Percentiles rank a stretch among this genome's conserved stretches.
These are phyloP conservation scores for Hypoxylon intermedium DNA, from an alignment of 495 filamentous ascomycete species.

Conservation along the genomic window DNA sequence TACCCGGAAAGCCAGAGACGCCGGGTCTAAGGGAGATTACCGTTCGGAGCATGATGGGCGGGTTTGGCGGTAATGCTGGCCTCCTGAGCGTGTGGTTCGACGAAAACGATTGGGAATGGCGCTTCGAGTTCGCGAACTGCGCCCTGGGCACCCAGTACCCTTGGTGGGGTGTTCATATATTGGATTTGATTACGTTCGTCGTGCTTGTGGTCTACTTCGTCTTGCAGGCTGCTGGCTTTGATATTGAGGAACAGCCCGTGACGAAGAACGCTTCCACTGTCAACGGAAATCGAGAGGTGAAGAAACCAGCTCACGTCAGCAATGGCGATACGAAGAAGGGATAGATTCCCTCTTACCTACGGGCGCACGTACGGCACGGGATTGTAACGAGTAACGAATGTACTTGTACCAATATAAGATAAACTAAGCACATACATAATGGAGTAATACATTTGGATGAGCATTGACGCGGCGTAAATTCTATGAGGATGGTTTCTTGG, in stretches of 20 bases:
- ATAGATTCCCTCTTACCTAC: conserved; percentile 9
- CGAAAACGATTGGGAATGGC: conserved; percentile 71
- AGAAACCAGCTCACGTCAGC: background rate
- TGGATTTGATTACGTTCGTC: conserved; percentile 65
- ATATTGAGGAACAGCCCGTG: conserved; percentile 23
- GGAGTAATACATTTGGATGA: conserved; percentile 6
- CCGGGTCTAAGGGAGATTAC: conserved; percentile 85
- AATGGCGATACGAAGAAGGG: conserved; percentile 25
- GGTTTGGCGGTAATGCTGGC: conserved; percentile 86
- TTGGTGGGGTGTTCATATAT: conserved; percentile 89
- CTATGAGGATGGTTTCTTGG: no score
- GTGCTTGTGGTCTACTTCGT: conserved; percentile 41
- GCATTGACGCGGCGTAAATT: background rate
- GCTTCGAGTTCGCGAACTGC: conserved; percentile 79
- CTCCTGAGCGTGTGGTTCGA: conserved; percentile 92
- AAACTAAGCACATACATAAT: conserved; percentile 22
- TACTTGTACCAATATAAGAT: conserved; percentile 28
- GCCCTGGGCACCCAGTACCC: conserved; percentile 83
- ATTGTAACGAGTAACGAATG: conserved; percentile 31
- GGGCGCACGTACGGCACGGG: conserved; percentile 3
- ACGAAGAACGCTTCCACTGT: background rate
- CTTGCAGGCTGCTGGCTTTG: conserved; percentile 33
- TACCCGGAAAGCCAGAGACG: conserved; percentile 44
- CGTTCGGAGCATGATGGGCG: conserved; percentile 98
- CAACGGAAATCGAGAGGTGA: background rate